Conservation (phyloP, 176 grass and related monocot genomes). For the Oryza punctata region DNA sequence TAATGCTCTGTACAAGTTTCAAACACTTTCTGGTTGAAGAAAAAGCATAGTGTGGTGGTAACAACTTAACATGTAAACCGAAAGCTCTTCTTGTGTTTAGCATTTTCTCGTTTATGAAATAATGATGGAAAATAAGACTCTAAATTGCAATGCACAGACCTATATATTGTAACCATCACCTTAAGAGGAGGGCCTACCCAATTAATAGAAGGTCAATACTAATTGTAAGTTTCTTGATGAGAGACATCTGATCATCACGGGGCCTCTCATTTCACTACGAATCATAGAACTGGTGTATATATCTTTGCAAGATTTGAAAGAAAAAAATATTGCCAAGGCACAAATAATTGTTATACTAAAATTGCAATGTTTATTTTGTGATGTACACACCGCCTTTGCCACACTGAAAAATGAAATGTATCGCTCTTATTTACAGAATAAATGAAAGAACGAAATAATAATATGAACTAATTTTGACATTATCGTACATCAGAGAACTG, state of each 20-base stretch:
- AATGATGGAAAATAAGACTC: neutral
- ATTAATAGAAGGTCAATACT: neutral
- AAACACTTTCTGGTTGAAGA: neutral
- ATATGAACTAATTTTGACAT: neutral
- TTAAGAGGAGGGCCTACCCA: neutral
- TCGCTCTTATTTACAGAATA: conserved; percentile 7
- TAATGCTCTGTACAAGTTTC: neutral
- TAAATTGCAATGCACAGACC: neutral
- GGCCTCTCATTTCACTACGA: neutral
- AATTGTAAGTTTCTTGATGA: no score
- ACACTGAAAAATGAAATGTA: neutral
- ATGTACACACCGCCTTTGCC: neutral
- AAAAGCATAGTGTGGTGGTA: neutral
- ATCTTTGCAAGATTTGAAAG: neutral
- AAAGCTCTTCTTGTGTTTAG: neutral
- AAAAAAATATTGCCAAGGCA: neutral
- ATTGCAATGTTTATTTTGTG: neutral
- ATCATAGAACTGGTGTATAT: neutral
- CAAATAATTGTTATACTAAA: neutral
- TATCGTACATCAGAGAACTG: neutral
- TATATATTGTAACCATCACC: neutral
- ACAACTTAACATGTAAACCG: neutral
- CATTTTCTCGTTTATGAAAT: neutral
- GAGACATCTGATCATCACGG: neutral
- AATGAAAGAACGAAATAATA: conserved; percentile 32